phyloP scores from a whole-genome alignment of 177 flowering plant genomes.

The Telopea speciosissima region DNA sequence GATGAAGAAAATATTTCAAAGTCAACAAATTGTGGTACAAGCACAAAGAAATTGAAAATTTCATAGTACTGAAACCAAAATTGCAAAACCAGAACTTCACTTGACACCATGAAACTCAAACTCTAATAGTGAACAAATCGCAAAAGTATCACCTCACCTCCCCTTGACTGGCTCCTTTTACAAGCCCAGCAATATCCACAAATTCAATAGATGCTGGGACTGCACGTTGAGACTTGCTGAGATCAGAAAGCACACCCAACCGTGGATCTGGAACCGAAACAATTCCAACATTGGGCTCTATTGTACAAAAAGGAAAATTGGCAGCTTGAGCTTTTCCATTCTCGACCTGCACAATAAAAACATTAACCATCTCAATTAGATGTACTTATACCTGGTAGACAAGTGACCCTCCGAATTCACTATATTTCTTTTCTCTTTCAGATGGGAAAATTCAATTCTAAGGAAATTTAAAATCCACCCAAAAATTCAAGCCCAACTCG shows the following conservation, averaged over 20 bases:
- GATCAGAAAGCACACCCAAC: slow-evolving; percentile 70
- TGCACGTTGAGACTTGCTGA: slow-evolving; percentile 77
- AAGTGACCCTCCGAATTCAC: too few relatives aligned
- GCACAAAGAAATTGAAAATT: not conserved
- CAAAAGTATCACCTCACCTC: slow-evolving; percentile 75
- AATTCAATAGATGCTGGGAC: slow-evolving; percentile 94
- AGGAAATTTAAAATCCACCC: not conserved
- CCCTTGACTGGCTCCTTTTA: slow-evolving; percentile 98
- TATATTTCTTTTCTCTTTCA: too few relatives aligned
- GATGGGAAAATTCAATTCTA: too few relatives aligned
- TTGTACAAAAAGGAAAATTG: slow-evolving; percentile 96
- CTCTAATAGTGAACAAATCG: not conserved
- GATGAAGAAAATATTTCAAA: slow-evolving; percentile 1
- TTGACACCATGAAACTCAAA: not conserved
- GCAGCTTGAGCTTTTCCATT: slow-evolving; percentile 99
- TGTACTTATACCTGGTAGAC: too few relatives aligned
- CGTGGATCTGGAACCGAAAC: slow-evolving; percentile 96
- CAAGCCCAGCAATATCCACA: slow-evolving; percentile 99
- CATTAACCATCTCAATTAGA: not conserved
- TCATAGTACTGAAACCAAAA: not conserved
- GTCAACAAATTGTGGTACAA: not conserved
- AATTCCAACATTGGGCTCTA: slow-evolving; percentile 96
- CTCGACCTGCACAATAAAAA: slow-evolving; percentile 57
- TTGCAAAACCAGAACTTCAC: slow-evolving; percentile 2
- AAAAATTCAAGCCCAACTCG: not conserved